Evolutionary conservation across 1,284 basidiomycete species (phyloP), one percentile per base, ranked within the genome.

Genomic region (Microbotryum intermedium): DNA sequence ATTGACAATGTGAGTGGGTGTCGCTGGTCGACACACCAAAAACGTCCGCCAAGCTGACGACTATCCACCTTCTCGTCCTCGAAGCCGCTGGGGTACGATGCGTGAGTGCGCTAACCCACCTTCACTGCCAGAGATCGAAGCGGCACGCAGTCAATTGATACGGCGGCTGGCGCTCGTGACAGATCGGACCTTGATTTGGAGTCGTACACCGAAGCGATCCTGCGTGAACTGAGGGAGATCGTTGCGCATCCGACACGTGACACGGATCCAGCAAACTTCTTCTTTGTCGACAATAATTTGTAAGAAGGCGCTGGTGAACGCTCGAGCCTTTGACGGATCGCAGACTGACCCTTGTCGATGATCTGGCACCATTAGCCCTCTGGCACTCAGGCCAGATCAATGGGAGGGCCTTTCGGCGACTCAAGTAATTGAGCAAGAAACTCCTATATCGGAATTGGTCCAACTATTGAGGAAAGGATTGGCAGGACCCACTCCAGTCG

Each of bases 181-280:
- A 47, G 50, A 4, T 55, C 84, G 67, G 84, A 86, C 76, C 77
- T 86, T 43, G 83, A 85, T 71, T 77, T 85, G 30, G 84, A 85
- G 70, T 72, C 75, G 53, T 85, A 85, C 78, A 84, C 83, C 71
- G 76, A 81, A 21, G 69, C 76, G 21, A 80, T 85, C 64, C 80
- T 82, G 64, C 78, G 82, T 21, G 84, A 85, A 69, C 75, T 86
- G 28, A 79, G 82, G 68, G 80, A 84, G 71, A 81, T 86, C 67
- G 84, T 82, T 16, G 82, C 83, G 49, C 81, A 83, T 72, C 77
- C 79, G 18, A 73, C 74, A 43, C 6, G 20, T 6, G 55, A 49
- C 39, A 79, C 79, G 25, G 76, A 80, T 28, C 82, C 82, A 4
- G 70, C 74, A 16, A 70, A 76, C 7, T 84, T 77, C 73, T 71